Conservation (phyloP, 805 yeast species). For the Yarrowia bubula region DNA sequence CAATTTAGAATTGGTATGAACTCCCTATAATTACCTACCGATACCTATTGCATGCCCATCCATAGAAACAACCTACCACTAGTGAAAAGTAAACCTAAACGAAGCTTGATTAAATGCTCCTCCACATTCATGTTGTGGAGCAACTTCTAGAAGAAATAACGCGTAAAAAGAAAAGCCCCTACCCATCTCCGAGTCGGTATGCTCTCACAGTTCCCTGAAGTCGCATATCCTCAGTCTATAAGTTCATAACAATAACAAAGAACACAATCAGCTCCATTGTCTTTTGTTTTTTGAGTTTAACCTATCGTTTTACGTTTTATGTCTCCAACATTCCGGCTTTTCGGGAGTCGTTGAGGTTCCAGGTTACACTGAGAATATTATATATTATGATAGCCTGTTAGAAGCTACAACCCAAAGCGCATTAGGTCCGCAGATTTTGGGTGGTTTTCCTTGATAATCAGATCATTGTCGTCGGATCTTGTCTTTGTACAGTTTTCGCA, state of each 20-base stretch:
- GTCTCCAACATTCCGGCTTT: neutral
- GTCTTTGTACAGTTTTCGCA: neutral
- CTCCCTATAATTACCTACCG: neutral
- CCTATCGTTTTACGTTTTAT: neutral
- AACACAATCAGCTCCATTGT: neutral
- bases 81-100: neutral
- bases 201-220: no score
- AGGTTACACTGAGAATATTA: no score
- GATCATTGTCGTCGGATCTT: no score
- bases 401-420: neutral
- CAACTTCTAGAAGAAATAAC: neutral
- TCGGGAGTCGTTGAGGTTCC: neutral
- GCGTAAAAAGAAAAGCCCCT: neutral
- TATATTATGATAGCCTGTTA: neutral
- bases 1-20: neutral
- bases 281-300: neutral
- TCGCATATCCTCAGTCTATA: no score
- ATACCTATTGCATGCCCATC: conserved; percentile 20
- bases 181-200: neutral
- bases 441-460: no score
- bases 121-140: neutral
- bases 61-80: neutral
- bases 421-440: no score
- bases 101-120: neutral
- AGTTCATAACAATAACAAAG: neutral